Conservation (phyloP, 306 rosid species). For the Dryas alaskensis region DNA sequence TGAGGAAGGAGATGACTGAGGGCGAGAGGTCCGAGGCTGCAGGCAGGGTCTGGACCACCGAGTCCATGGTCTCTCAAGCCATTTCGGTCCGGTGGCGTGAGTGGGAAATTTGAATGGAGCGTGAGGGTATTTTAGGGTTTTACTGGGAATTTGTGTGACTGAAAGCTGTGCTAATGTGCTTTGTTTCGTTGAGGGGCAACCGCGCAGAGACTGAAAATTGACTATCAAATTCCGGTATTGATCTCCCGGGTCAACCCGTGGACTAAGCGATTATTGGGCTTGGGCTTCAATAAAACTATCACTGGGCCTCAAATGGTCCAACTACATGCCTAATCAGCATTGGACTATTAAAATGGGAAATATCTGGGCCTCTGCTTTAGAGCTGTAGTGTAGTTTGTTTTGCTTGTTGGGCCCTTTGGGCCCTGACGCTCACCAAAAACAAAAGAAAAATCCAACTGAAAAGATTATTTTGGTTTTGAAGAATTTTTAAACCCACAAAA, state of each 20-base stretch:
- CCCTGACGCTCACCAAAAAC: no score
- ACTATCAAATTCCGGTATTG: slow-evolving; percentile 1
- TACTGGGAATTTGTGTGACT: not conserved
- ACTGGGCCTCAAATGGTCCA: not conserved
- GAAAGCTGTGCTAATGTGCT: not conserved
- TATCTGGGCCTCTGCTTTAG: no score
- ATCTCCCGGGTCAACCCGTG: not conserved
- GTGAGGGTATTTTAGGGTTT: slow-evolving; percentile 24
- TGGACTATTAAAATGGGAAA: no score
- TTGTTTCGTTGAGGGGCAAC: slow-evolving; percentile 1
- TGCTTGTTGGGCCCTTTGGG: no score
- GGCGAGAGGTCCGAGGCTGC: slow-evolving; percentile 51
- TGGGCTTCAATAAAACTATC: not conserved
- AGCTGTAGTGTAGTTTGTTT: no score
- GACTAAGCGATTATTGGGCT: not conserved
- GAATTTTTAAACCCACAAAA: no score
- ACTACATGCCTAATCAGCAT: no score
- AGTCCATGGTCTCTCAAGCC: slow-evolving; percentile 36
- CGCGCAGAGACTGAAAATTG: not conserved
- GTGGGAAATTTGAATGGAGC: slow-evolving; percentile 6
- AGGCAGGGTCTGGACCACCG: slow-evolving; percentile 45
- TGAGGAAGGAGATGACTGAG: slow-evolving; percentile 56
- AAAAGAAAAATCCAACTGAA: no score
- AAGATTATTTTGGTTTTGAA: no score
- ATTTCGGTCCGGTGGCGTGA: slow-evolving; percentile 16